phyloP scores from a whole-genome alignment of 768 basidiomycete genomes.

The Hericium erinaceus region DNA sequence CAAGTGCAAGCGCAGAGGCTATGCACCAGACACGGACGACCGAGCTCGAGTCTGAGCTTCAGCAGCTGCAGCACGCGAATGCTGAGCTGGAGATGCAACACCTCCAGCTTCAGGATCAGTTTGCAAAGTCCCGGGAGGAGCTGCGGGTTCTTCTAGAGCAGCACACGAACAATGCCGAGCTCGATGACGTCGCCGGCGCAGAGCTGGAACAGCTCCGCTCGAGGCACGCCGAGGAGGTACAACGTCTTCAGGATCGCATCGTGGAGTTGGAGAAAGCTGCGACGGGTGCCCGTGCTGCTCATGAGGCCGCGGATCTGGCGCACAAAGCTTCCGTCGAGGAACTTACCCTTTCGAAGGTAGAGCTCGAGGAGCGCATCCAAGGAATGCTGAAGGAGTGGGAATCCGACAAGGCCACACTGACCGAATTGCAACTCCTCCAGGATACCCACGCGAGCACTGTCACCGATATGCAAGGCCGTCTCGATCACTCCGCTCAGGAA shows the following conservation, averaged over 20 bases:
- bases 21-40: slow-evolving; percentile 3
- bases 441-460: not conserved
- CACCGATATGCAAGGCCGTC: slow-evolving; percentile 5
- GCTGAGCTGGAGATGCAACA: slow-evolving; percentile 7
- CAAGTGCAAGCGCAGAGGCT: not conserved
- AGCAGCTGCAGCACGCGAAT: slow-evolving; percentile 8
- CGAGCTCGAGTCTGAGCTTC: slow-evolving; percentile 12
- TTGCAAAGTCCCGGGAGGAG: slow-evolving; percentile 14
- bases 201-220: slow-evolving; percentile 8
- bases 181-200: not conserved
- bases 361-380: slow-evolving; percentile 10
- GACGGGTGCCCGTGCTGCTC: slow-evolving; percentile 9
- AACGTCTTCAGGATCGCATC: slow-evolving; percentile 14
- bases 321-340: slow-evolving; percentile 19
- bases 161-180: slow-evolving; percentile 3
- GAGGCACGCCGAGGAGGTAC: slow-evolving; percentile 13
- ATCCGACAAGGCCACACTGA: not conserved
- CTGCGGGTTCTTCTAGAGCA: slow-evolving; percentile 10
- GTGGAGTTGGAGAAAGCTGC: slow-evolving; percentile 12
- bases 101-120: slow-evolving; percentile 9
- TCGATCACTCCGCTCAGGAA: slow-evolving; percentile 3
- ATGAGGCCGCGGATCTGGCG: slow-evolving; percentile 24
- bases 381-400: slow-evolving; percentile 1
- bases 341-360: slow-evolving; percentile 3
- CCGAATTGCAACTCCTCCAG: slow-evolving; percentile 2